These are phyloP conservation scores for Cladosporium sp. DNA, from an alignment of 2,329 filamentous ascomycete genomes.

Conservation along the genomic window DNA sequence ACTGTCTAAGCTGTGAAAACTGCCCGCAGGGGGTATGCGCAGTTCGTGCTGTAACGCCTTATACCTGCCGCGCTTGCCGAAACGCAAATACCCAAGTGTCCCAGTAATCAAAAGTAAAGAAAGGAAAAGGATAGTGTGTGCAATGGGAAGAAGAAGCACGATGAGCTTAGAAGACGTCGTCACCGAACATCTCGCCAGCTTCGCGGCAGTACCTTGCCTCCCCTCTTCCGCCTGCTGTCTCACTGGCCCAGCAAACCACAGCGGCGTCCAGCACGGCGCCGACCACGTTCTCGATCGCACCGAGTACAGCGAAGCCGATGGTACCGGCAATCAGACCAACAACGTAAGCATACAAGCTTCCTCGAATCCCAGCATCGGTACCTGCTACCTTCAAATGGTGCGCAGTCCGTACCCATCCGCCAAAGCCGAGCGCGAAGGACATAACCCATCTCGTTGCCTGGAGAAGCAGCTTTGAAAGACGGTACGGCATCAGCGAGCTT, in stretches of 20 bases:
- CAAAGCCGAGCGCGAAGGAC: constrained; percentile 85
- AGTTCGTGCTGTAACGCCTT: not conserved
- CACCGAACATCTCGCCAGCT: constrained; percentile 84
- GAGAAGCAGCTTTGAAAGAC: constrained; percentile 85
- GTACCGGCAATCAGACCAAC: constrained; percentile 89
- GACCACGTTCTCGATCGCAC: constrained; percentile 41
- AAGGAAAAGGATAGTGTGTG: not conserved
- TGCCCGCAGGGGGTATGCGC: not conserved
- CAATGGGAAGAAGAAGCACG: not conserved
- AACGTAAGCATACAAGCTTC: constrained; percentile 91
- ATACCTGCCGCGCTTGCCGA: not conserved
- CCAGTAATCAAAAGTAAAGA: not conserved
- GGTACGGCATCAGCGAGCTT: constrained; percentile 74
- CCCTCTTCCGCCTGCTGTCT: constrained; percentile 63
- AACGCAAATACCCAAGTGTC: not conserved
- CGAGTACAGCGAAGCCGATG: constrained; percentile 91
- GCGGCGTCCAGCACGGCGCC: constrained; percentile 51
- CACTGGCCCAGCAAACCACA: constrained; percentile 92
- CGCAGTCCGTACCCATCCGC: constrained; percentile 94
- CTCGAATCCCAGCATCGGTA: constrained; percentile 55
- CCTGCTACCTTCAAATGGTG: constrained; percentile 64
- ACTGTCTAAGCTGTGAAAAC: not conserved
- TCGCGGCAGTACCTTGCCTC: constrained; percentile 83
- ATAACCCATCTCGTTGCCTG: constrained; percentile 91
- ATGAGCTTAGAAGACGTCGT: constrained; percentile 36